Evolutionary conservation across 129 eudicot genomes (phyloP), one percentile per base, ranked within the genome.

Genomic region (Arctium minus): DNA sequence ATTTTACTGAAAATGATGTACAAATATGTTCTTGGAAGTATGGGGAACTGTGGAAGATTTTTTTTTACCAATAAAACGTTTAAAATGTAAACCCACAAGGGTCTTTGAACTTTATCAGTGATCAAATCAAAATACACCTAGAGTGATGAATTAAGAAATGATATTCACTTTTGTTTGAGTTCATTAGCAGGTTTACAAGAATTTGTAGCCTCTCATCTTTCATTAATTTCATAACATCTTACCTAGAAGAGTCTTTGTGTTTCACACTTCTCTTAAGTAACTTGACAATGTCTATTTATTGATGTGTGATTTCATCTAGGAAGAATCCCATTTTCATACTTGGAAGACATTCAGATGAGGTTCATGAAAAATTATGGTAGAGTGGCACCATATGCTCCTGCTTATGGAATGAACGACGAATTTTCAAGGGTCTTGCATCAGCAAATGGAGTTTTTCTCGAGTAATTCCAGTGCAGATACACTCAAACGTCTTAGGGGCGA

Each of bases 381-480:
- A 76, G 94, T 96, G 86, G 99, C 97, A 38, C 72, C 89, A 9
- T 85, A 81, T 86, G 97, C 98, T 32, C 99, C 97, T 89, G 99
- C 99, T 31, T 96, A 96, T 84, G 95, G 97, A 40, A 93, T 96
- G 98, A 96, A 96, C 81, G 99, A 96, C 84, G 99, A 96, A 87
- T 96, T 96, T 82, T 96, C 99, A 37, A 91, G 99, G 87, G 99
- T 96, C 73, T 83, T 96, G 87, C 99, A 96, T 89, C 99, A 96
- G 86, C 99, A 93, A 85, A 96, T 96, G 99, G 99, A 96, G 83
- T 96, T 93, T 80, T 96, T 88, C 86, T 96, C 99, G 46, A 96
- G 99, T 82, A 96, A 92, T 78, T 92, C 99, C 18, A 91, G 95
- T 87, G 99, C 92, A 40, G 99, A 96, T 84, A 93, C 99, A 12